Evolutionary conservation across 1,284 basidiomycete species (phyloP).

Genomic region (Trichosporon sp.): DNA sequence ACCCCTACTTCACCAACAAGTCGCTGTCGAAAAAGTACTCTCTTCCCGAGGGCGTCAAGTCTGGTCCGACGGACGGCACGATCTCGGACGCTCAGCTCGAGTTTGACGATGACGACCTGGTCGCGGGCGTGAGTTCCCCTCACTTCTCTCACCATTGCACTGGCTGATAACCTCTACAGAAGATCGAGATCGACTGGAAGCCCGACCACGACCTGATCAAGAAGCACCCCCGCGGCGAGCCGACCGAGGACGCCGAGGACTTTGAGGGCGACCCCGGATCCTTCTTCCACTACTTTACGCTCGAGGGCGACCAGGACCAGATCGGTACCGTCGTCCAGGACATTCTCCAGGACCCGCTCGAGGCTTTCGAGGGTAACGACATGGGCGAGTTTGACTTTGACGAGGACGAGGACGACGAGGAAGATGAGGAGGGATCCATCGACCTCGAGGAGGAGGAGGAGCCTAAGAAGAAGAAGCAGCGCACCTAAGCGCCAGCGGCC

Average conservation of each 20-base stretch:
- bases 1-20: slow-evolving; percentile 46
- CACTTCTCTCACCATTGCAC: not conserved
- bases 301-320: slow-evolving; percentile 33
- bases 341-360: slow-evolving; percentile 37
- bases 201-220: slow-evolving; percentile 48
- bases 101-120: slow-evolving; percentile 32
- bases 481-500: not conserved
- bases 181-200: slow-evolving; percentile 50
- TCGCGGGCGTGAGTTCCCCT: slow-evolving; percentile 27
- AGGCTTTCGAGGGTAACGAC: slow-evolving; percentile 36
- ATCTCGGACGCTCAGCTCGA: slow-evolving; percentile 34
- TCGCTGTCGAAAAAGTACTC: slow-evolving; percentile 41
- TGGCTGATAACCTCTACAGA: slow-evolving; percentile 1
- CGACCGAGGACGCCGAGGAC: slow-evolving; percentile 22
- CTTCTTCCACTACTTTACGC: slow-evolving; percentile 51
- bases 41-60: slow-evolving; percentile 22
- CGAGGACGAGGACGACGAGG: slow-evolving; percentile 39
- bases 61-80: slow-evolving; percentile 31
- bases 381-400: slow-evolving; percentile 23
- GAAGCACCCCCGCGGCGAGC: slow-evolving; percentile 45
- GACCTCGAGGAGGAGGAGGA: slow-evolving; percentile 45
- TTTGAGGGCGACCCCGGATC: slow-evolving; percentile 49
- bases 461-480: slow-evolving; percentile 11
- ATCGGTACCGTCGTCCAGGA: slow-evolving; percentile 25
- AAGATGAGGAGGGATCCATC: slow-evolving; percentile 38